Percentiles rank a stretch among this genome's conserved stretches.
Conservation (phyloP, 371 early-diverging fungal genomes). For the Smittium culicis region DNA sequence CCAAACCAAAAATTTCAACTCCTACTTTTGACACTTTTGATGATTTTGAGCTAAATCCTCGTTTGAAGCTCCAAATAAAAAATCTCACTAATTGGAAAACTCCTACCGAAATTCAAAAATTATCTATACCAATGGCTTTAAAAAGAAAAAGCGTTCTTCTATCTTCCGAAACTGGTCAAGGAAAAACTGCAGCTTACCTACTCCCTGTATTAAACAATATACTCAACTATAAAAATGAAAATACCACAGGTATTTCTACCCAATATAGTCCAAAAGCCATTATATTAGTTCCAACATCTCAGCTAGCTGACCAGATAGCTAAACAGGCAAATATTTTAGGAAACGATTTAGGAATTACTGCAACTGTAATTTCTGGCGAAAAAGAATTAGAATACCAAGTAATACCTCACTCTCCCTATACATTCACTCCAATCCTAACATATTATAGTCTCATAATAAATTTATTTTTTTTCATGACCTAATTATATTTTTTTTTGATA, state of each 20-base stretch:
- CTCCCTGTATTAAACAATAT: slow-evolving; percentile 11
- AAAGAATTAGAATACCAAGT: slow-evolving; percentile 4
- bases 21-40: background rate
- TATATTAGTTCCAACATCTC: slow-evolving; percentile 98
- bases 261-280: slow-evolving; percentile 64
- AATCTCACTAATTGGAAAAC: slow-evolving; percentile 4
- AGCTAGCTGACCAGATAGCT: slow-evolving; percentile 91
- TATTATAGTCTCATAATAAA: no score
- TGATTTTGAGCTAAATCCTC: background rate
- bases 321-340: background rate
- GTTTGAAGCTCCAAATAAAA: background rate
- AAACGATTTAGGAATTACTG: background rate
- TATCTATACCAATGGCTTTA: slow-evolving; percentile 1
- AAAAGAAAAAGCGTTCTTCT: slow-evolving; percentile 6
- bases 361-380: slow-evolving; percentile 3
- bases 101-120: slow-evolving; percentile 7
- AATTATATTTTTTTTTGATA: background rate
- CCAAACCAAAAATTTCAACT: no score
- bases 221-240: background rate
- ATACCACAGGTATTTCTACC: background rate
- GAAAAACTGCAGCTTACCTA: slow-evolving; percentile 14
- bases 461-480: background rate
- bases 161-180: slow-evolving; percentile 4
- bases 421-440: no score
- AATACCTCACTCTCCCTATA: no score